Evolutionary conservation across 768 basidiomycete species (phyloP).

Genomic region (Leucosporidium creatinivorum): DNA sequence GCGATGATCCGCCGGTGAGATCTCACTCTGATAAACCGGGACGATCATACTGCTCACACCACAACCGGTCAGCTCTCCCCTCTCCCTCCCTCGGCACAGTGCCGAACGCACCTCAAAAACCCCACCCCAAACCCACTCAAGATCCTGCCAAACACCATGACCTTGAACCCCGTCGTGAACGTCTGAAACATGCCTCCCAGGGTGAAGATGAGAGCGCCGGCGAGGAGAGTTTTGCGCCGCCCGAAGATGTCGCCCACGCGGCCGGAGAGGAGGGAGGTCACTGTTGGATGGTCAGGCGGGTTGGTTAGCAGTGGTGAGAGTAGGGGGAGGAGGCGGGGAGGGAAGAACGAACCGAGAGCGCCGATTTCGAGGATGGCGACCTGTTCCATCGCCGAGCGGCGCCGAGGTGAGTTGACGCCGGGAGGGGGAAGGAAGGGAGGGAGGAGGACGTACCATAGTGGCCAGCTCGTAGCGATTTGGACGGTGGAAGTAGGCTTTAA

Average conservation of each 20-base stretch:
- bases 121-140: constrained; percentile 86
- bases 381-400: no score
- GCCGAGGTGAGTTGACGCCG: neutral
- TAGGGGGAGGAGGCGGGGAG: neutral
- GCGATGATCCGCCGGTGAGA: constrained; percentile 82
- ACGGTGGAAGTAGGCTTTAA: constrained; percentile 70
- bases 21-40: constrained; percentile 91
- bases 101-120: constrained; percentile 61
- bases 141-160: constrained; percentile 76
- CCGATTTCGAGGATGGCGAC: constrained; percentile 53
- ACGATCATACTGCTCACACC: constrained; percentile 65
- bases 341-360: constrained; percentile 60
- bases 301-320: neutral
- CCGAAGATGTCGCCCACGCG: constrained; percentile 80
- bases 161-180: constrained; percentile 65
- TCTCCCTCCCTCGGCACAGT: neutral
- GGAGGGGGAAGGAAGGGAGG: neutral
- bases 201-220: constrained; percentile 75
- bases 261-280: constrained; percentile 82
- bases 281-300: constrained; percentile 42
- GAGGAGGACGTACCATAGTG: constrained; percentile 81
- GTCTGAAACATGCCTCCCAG: constrained; percentile 80
- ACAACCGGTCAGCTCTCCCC: constrained; percentile 1
- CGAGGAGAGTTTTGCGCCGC: constrained; percentile 71
- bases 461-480: constrained; percentile 67